A percentile compares a stretch with the other conserved stretches of the same genome.
These are phyloP conservation scores for Mycena albidolilacea DNA, from an alignment of 768 basidiomycete species.

Conservation along the genomic window DNA sequence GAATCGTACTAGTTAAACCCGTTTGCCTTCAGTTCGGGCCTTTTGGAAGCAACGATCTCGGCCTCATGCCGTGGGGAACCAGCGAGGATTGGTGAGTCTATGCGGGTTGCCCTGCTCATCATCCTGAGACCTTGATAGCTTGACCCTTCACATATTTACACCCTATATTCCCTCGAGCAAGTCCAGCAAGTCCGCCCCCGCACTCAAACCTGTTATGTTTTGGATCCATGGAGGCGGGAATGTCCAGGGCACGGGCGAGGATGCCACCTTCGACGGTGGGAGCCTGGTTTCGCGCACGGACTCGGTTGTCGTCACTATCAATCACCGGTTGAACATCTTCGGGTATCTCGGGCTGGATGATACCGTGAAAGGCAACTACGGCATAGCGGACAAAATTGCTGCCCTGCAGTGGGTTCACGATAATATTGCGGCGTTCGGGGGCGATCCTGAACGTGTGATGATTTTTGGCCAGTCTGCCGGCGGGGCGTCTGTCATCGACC, in stretches of 20 bases:
- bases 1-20: slow-evolving; percentile 35
- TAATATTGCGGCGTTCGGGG: slow-evolving; percentile 62
- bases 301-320: slow-evolving; percentile 56
- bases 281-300: slow-evolving; percentile 55
- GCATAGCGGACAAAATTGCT: slow-evolving; percentile 55
- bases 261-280: slow-evolving; percentile 54
- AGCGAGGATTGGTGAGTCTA: slow-evolving; percentile 40
- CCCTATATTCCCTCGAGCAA: slow-evolving; percentile 49
- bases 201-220: slow-evolving; percentile 55
- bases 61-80: slow-evolving; percentile 41
- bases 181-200: slow-evolving; percentile 25
- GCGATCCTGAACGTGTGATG: slow-evolving; percentile 60
- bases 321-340: slow-evolving; percentile 57
- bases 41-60: slow-evolving; percentile 35
- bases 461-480: slow-evolving; percentile 65
- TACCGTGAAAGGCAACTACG: slow-evolving; percentile 58
- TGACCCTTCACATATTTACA: slow-evolving; percentile 56
- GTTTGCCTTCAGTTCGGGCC: slow-evolving; percentile 38
- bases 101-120: background rate
- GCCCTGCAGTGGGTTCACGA: slow-evolving; percentile 62
- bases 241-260: slow-evolving; percentile 50
- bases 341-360: slow-evolving; percentile 56
- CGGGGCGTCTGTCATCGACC: slow-evolving; percentile 52
- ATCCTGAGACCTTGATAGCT: slow-evolving; percentile 28
- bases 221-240: slow-evolving; percentile 60